Conservation (phyloP, 441 rosid genomes). For the Populus hybrid region DNA sequence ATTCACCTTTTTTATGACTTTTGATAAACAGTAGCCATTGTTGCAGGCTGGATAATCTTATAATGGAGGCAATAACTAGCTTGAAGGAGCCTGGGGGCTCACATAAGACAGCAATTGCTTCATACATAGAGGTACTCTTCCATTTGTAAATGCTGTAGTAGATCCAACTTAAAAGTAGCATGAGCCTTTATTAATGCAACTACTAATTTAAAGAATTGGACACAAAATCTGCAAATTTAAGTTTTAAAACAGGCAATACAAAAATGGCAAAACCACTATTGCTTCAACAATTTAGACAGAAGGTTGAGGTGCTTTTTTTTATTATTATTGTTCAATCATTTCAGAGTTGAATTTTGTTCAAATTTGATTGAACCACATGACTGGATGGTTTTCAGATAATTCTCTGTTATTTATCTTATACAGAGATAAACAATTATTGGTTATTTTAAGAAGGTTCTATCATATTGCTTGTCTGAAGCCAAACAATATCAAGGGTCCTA, state of each 20-base stretch:
- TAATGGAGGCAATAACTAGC: slow-evolving; percentile 77
- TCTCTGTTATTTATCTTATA: background rate
- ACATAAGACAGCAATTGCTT: slow-evolving; percentile 73
- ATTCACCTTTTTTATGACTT: background rate
- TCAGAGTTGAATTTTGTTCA: background rate
- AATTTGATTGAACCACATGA: background rate
- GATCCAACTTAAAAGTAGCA: background rate
- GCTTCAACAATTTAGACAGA: background rate
- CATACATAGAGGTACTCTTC: slow-evolving; percentile 74
- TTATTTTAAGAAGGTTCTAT: background rate
- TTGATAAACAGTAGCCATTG: slow-evolving; percentile 1
- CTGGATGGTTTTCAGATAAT: background rate
- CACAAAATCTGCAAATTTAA: background rate
- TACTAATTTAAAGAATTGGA: background rate
- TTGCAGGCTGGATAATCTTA: slow-evolving; percentile 78
- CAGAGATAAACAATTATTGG: background rate
- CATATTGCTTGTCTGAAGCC: background rate
- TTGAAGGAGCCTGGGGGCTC: slow-evolving; percentile 93
- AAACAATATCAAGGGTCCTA: background rate
- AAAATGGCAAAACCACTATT: background rate
- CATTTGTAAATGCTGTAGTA: background rate
- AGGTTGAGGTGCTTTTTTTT: background rate
- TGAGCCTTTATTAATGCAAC: background rate
- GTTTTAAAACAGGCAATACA: background rate
- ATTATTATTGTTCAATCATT: background rate